Percentiles rank a stretch among this genome's conserved stretches.
phyloP scores from a whole-genome alignment of 371 early-diverging fungal species.

The Rhizopus stolonifer region DNA sequence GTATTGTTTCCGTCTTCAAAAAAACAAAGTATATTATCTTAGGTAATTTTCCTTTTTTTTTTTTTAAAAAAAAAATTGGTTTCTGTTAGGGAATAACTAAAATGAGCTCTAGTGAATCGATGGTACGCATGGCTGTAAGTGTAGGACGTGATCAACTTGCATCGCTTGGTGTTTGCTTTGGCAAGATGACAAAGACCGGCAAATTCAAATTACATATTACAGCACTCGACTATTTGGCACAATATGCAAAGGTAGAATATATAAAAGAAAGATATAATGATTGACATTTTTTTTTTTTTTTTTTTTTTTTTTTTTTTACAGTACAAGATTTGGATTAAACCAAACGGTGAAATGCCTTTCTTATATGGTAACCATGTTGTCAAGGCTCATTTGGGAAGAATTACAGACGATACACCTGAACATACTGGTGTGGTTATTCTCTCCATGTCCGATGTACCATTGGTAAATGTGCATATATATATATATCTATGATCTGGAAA shows the following conservation, averaged over 20 bases:
- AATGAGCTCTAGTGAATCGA: constrained; percentile 89
- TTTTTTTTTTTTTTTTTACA: too few species aligned
- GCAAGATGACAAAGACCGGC: constrained; percentile 98
- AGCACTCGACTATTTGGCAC: constrained; percentile 88
- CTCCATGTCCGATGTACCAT: constrained; percentile 92
- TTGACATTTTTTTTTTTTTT: too few species aligned
- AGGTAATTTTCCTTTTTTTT: too few species aligned
- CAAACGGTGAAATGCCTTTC: constrained; percentile 99
- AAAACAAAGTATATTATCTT: constrained; percentile 93
- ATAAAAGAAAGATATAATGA: not conserved
- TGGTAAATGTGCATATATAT: constrained; percentile 51
- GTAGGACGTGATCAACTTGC: constrained; percentile 88
- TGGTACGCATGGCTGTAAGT: constrained; percentile 85
- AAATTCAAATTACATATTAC: constrained; percentile 97
- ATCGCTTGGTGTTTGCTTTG: constrained; percentile 95
- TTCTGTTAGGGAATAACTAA: too few species aligned
- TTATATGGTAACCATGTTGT: constrained; percentile 99
- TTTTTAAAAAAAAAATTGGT: too few species aligned
- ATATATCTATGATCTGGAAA: not conserved
- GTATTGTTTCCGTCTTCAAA: constrained; percentile 93
- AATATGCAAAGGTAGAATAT: constrained; percentile 85
- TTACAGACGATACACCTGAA: constrained; percentile 97
- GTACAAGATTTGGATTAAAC: constrained; percentile 94
- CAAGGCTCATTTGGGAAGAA: constrained; percentile 96
- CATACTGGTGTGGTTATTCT: constrained; percentile 97